Evolutionary conservation across 2,329 filamentous ascomycete species (phyloP), one percentile per base, ranked within the genome.

Genomic region (Ophiostoma tasmaniense): DNA sequence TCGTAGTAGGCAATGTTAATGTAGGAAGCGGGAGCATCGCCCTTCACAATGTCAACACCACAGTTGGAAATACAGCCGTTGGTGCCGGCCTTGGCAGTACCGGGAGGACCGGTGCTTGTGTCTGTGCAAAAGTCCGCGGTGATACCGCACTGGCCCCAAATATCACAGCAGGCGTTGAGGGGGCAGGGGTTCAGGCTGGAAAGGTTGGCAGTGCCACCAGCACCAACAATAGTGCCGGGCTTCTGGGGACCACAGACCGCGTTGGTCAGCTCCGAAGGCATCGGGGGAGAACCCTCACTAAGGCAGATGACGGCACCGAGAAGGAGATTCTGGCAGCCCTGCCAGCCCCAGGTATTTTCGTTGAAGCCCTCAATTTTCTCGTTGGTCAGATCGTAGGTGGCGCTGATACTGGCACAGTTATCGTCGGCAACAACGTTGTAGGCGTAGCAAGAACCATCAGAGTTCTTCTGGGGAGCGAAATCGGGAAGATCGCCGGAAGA

Each of bases 141-240:
- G 1, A 77, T 77, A 5, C 82, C 82, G 30, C 82, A 84, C 65
- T 80, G 76, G 0, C 82, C 82, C 75, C 79, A 81, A 52, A 76
- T 74, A 69, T 80, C 72, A 70, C 76, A 76, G 70, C 75, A 77
- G 10, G 73, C 73, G 4, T 76, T 76, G 0, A 77, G 70, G 1
- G 73, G 75, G 33, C 76, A 78, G 0, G 74, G 75, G 64, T 76
- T 78, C 3, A 78, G 67, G 7, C 68, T 45, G n/a, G 69, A 69
- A 7, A 77, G 28, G 67, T 69, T 67, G 13, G 8, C 17, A 3
- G 59, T 62, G 4, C 45, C 45, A 20, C 45, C 45, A 22, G 45
- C 17, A 20, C 45, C 45, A 10, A 50, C 14, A 22, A 50, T 20
- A n/a, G 45, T 50, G 45, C 45, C 45, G 59, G 28, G 28, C 50